Conservation (phyloP, 768 basidiomycete species). For the Infundibulicybe gibba region DNA sequence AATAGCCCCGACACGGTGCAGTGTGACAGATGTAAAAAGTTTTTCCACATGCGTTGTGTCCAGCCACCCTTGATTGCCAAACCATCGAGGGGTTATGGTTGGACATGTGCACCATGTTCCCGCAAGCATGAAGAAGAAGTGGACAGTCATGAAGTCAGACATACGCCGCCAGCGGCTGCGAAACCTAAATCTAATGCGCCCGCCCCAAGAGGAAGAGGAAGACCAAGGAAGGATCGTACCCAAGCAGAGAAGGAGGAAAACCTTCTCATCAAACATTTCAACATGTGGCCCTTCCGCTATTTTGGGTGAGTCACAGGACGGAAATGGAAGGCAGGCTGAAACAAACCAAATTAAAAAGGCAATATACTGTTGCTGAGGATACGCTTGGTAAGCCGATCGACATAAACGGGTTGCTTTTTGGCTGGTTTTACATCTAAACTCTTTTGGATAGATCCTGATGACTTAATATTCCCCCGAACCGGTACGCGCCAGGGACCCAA, state of each 20-base stretch:
- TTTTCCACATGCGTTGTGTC: conserved; percentile 94
- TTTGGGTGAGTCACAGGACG: conserved; percentile 69
- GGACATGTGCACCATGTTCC: conserved; percentile 95
- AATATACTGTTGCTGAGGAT: conserved; percentile 90
- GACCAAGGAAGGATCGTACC: conserved; percentile 72
- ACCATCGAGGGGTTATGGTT: conserved; percentile 94
- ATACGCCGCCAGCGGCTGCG: conserved; percentile 39
- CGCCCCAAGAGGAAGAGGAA: conserved; percentile 65
- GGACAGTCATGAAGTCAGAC: conserved; percentile 68
- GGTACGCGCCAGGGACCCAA: conserved; percentile 88
- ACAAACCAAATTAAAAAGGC: conserved; percentile 37
- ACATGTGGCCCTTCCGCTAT: conserved; percentile 94
- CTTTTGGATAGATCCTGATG: conserved; percentile 75
- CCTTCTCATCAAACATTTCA: conserved; percentile 77
- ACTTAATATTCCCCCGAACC: conserved; percentile 93
- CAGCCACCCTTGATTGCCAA: conserved; percentile 88
- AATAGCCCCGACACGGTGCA: conserved; percentile 78
- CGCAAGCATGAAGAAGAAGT: conserved; percentile 84
- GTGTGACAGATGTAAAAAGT: conserved; percentile 88
- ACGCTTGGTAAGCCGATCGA: conserved; percentile 62
- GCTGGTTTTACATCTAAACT: not conserved
- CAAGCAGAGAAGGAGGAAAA: conserved; percentile 78
- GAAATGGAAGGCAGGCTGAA: not conserved
- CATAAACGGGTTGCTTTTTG: not conserved
- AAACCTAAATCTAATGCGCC: conserved; percentile 71